Evolutionary conservation across 2,329 filamentous ascomycete species (phyloP), one percentile per base, ranked within the genome.

Genomic region (Cadophora malorum): DNA sequence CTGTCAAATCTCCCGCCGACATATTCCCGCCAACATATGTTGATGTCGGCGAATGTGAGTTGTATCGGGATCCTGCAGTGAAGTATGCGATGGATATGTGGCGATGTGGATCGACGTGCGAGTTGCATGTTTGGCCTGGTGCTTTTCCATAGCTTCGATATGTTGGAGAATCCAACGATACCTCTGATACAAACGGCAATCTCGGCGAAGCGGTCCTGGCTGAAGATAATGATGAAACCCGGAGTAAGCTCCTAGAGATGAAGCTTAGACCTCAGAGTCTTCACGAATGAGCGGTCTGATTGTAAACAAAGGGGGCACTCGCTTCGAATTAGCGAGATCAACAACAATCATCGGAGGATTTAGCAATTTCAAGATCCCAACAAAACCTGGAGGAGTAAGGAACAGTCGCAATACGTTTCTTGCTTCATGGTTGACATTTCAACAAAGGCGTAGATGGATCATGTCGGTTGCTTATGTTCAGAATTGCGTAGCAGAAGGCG

Each of bases 301-400:
- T 38, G n/a, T 38, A 12, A 41, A 45, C 33, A 41, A 45, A 59
- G 28, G 21, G 35, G 35, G 35, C 9, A 41, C 35, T 41, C 33
- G 33, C 35, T 59, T 19, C 33, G 7, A 49, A 21, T 59, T 59
- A 59, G 56, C 56, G 56, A 59, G 56, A 41, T 28, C 33, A 59
- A 59, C 56, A 58, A 38, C 8, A n/a, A 41, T 38, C n/a, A 23
- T 35, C n/a, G 4, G n/a, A 23, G 5, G 55, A 58, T 35, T 45
- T 9, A 33, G 52, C 25, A 55, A 19, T 49, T 21, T 45, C 41
- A 45, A 49, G 21, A 49, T 49, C 45, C n/a, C 45, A 49, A 49
- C 19, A 49, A n/a, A 8, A 49, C n/a, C 41, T 45, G 14, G 16
- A 45, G 16, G 41, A 19, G 1, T 19, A 16, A 14, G 41, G 14